Evolutionary conservation across 768 basidiomycete genomes (phyloP).

Genomic region (Tulasnella calospora): DNA sequence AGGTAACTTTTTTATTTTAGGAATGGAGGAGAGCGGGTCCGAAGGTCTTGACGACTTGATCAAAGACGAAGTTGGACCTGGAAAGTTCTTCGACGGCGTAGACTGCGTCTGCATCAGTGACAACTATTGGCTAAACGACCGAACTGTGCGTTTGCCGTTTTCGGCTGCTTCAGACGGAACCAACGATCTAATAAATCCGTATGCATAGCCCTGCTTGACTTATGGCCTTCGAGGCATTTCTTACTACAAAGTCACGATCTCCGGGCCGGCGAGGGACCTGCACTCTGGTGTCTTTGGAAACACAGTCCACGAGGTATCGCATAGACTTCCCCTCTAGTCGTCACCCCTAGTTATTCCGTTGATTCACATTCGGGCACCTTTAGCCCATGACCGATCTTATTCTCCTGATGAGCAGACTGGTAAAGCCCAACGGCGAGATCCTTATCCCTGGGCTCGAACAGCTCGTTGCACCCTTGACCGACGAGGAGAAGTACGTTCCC

Average conservation of each 20-base stretch:
- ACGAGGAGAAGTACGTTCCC: constrained; percentile 56
- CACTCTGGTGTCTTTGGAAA: constrained; percentile 87
- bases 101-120: constrained; percentile 94
- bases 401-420: constrained; percentile 76
- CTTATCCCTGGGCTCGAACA: constrained; percentile 85
- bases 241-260: constrained; percentile 77
- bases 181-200: background rate
- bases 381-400: constrained; percentile 92
- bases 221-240: constrained; percentile 85
- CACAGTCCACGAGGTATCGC: constrained; percentile 64
- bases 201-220: constrained; percentile 55
- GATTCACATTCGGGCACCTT: constrained; percentile 27
- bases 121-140: constrained; percentile 89
- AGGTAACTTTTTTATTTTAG: constrained; percentile 17
- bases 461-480: constrained; percentile 67
- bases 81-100: constrained; percentile 76
- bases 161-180: background rate
- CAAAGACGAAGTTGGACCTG: constrained; percentile 60
- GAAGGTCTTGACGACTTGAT: constrained; percentile 89
- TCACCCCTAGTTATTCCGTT: background rate
- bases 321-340: background rate
- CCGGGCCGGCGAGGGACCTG: constrained; percentile 80
- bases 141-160: constrained; percentile 43
- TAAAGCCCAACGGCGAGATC: constrained; percentile 71
- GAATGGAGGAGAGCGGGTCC: constrained; percentile 94